Base-by-base conservation (phyloP, 78 protist species). In the Cavenderia fasciculata region DNA sequence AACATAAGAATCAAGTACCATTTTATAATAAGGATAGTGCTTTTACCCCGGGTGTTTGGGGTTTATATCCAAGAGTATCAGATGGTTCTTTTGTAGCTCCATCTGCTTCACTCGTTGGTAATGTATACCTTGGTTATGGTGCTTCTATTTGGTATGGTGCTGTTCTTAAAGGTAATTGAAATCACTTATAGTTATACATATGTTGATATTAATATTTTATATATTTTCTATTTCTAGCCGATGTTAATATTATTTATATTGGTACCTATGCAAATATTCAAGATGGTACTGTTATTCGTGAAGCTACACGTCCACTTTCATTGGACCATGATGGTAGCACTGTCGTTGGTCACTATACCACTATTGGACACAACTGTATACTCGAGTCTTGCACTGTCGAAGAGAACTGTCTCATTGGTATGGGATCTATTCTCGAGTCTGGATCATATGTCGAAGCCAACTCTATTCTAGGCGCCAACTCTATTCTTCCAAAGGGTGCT, bases 351-450 rank as follows among this genome's bases (percentile, higher is more conserved):
- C 57, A 85, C 18, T 54, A 34, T 40, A 54, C 56, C 6, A 86
- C 92, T 0, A 31, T 92, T 69, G 95, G 95, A 29, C 93, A 92
- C 59, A 38, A 47, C 59, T 84, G 89, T 65, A 49, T 86, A 18
- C 68, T 92, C 23, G 90, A 88, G 47, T 92, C 91, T 8, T 92
- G 95, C 73, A 89, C 95, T 6, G 74, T 92, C 52, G 95, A 92
- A 44, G 92, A 92, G 54, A 49, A 65, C 27, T 51, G 74, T 63
- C 72, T 92, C 16, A 75, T 92, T 52, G 95, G 95, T 62, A 77
- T 71, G 63, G 92, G 92, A 21, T 86, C 88, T 40, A 40, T 87
- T 51, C 47, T 92, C 23, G 85, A 61, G 19, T 36, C 54, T 44
- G 92, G 91, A 16, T 51, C 92, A 56, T 79, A 77, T 23, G 87